phyloP scores from a whole-genome alignment of 139 green algal genomes.

The Monoraphidium neglectum region DNA sequence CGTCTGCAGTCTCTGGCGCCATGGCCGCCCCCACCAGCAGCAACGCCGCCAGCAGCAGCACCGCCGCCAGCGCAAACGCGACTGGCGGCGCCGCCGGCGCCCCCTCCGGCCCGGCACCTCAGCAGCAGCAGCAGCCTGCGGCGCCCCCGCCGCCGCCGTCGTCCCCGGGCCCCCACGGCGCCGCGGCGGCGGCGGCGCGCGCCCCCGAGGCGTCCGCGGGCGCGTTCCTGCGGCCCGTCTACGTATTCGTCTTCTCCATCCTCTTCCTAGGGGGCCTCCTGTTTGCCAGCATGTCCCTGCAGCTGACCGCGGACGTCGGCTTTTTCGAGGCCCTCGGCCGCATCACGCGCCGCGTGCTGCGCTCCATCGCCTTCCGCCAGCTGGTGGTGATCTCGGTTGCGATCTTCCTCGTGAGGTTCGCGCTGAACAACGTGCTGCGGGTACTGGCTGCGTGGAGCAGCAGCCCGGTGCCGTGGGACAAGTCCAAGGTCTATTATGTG shows the following conservation, averaged over 20 bases:
- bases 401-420: slow-evolving; percentile 45
- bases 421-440: slow-evolving; percentile 43
- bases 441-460: slow-evolving; percentile 27
- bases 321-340: slow-evolving; percentile 25
- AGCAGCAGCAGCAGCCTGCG: background rate
- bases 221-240: background rate
- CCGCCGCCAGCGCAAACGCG: background rate
- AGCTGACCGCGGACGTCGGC: slow-evolving; percentile 53
- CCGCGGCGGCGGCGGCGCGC: background rate
- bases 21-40: too few relatives aligned
- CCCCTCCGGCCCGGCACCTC: background rate
- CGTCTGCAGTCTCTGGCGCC: too few relatives aligned
- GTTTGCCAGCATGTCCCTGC: slow-evolving; percentile 44
- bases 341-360: slow-evolving; percentile 46
- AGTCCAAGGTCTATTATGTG: slow-evolving; percentile 60
- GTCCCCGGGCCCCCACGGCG: too few relatives aligned
- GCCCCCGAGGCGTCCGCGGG: background rate
- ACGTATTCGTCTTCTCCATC: slow-evolving; percentile 16
- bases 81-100: too few relatives aligned
- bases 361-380: slow-evolving; percentile 5
- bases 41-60: too few relatives aligned
- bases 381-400: slow-evolving; percentile 45
- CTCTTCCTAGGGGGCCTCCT: slow-evolving; percentile 37
- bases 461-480: slow-evolving; percentile 53
- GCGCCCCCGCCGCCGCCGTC: too few relatives aligned